Evolutionary conservation across 179 eudicot species (phyloP), one percentile per base, ranked within the genome.

Genomic region (Nepenthes alata): DNA sequence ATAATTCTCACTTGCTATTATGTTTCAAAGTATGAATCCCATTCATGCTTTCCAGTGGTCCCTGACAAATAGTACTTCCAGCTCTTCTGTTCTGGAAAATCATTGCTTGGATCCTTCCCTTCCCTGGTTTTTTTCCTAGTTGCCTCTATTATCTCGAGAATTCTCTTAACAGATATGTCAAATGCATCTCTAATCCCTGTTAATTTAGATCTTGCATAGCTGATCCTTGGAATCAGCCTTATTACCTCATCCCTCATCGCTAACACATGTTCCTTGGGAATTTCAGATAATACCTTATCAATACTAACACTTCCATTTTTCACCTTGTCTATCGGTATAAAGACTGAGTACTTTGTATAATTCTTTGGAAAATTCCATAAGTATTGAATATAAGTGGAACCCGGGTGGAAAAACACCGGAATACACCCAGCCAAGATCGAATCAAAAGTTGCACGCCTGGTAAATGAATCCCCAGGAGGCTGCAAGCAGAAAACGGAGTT

Each of bases 231-330:
- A 16, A 81, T 77, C 63, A 77, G 37, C 45, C 55, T 70, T 57
- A 75, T 73, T n/a, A 77, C 80, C 65, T 75, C 82, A 37, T 81
- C 72, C 55, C 84, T 74, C 77, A 80, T 71, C 13, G 63, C 75
- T n/a, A 53, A 12, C 55, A 74, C 74, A 16, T 52, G 37, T 4
- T 36, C 58, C 3, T 66, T 50, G 4, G 74, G 34, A 47, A 80
- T 67, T 47, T 59, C 39, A 13, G 54, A 35, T 58, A 80, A 64
- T 10, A 50, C 34, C 53, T 74, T 63, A 59, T 69, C 78, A n/a
- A 80, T 64, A 48, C 63, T 72, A 1, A 66, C 59, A 50, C 38
- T 65, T 57, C 69, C 60, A 35, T 63, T 67, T 37, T 49, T 75
- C 2, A 77, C 49, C 11, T 61, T 79, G 5, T 69, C 62, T 15